Base-by-base conservation (phyloP, 164 flowering plant genomes). In the Brasenia schreberi region DNA sequence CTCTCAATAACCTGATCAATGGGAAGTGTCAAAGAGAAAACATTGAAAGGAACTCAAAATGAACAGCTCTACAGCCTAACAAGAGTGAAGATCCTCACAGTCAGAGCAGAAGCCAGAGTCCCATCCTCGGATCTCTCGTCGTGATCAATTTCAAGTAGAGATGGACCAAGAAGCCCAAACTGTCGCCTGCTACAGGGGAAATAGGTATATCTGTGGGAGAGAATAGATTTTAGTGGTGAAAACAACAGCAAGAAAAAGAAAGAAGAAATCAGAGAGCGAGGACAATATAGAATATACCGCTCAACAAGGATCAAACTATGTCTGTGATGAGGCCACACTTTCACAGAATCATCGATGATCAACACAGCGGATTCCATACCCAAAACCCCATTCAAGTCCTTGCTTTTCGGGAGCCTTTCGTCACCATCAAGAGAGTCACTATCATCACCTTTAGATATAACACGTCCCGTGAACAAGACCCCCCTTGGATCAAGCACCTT, bases 141-240 rank as follows among this genome's bases (percentile, higher is more conserved):
- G 68, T 82, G 90, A 75, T 92, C 97, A 72, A 92, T 87, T 78
- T 95, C 99, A 63, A 92, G 94, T 68, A 95, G 96, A 12, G 99
- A 95, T 70, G 97, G 97, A 49, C 97, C 99, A 0, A 67, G 69
- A 67, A 95, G 96, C 67, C 96, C 96, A 72, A 95, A 95, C 68
- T 95, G 99, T 10, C 97, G 89, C 68, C 99, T 88, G 75, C 99
- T 95, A 77, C 93, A 85, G 1, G 97, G 99, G 64, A 95, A 95
- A 75, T 88, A 95, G 43, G 84, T 89, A 72, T 95, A 95, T 77
- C 99, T 95, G 84, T 63, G 67, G 58, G n/a, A 60, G 27, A 60
- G n/a, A n/a, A 2, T 7, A 12, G 7, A 7, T 23, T 45, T 12
- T 45, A 45, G 12, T 45, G 53, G 53, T 45, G 5, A 45, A 45